Conservation (phyloP, 192 early-diverging fungal species). For the Coemansia pectinata region DNA sequence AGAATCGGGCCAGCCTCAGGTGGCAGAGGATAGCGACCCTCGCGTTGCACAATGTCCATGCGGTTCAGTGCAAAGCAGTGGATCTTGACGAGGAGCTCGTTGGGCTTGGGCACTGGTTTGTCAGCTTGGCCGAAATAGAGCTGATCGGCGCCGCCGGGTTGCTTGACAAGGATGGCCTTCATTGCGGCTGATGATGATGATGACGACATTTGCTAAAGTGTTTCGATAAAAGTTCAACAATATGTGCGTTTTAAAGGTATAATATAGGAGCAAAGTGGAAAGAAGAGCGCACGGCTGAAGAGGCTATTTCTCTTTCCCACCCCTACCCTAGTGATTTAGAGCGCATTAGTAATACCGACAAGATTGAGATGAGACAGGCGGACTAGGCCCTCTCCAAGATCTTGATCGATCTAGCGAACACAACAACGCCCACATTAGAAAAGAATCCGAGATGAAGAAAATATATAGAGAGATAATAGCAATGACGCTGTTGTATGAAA, state of each 20-base stretch:
- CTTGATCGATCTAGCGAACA: not conserved
- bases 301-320: not conserved
- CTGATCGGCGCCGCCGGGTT: conserved; percentile 54
- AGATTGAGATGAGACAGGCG: not conserved
- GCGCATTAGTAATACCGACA: not conserved
- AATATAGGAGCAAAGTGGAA: not conserved
- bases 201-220: not conserved
- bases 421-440: not conserved
- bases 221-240: not conserved
- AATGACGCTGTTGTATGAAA: not conserved
- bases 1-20: conserved; percentile 63
- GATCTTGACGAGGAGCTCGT: conserved; percentile 59
- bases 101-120: conserved; percentile 42
- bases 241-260: not conserved
- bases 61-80: conserved; percentile 69
- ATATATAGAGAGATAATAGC: not conserved
- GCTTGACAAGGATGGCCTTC: conserved; percentile 56
- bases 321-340: not conserved
- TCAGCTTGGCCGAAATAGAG: conserved; percentile 54
- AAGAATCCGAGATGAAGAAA: not conserved
- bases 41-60: conserved; percentile 75
- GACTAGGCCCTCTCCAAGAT: not conserved
- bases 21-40: conserved; percentile 70
- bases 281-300: not conserved
- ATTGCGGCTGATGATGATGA: conserved; percentile 16